Conservation (phyloP, 1,284 basidiomycete genomes). For the Leucocoprinus gongylophorus region DNA sequence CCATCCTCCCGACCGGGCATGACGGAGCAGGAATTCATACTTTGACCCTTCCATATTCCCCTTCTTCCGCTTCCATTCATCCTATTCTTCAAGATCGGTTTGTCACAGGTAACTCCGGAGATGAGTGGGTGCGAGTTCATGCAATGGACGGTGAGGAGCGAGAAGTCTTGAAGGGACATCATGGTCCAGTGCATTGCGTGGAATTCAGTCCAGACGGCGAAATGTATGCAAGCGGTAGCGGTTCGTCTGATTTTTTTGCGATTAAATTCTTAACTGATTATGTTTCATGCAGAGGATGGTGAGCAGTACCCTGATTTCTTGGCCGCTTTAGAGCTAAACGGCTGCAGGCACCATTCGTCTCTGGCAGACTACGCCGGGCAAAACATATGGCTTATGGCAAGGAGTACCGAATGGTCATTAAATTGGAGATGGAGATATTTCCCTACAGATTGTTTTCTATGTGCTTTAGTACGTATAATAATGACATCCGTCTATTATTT, state of each 20-base stretch:
- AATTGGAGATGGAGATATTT: conserved; percentile 13
- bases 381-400: conserved; percentile 91
- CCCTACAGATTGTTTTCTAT: background rate
- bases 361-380: conserved; percentile 94
- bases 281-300: conserved; percentile 57
- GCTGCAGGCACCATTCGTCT: conserved; percentile 79
- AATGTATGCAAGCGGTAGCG: conserved; percentile 93
- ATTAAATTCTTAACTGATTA: conserved; percentile 10
- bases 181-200: conserved; percentile 93
- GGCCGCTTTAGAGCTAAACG: background rate
- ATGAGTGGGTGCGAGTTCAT: conserved; percentile 97
- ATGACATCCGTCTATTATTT: conserved; percentile 5
- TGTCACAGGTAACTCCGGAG: conserved; percentile 83
- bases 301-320: conserved; percentile 21
- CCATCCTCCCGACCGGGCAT: conserved; percentile 50
- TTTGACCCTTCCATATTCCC: conserved; percentile 71
- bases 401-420: conserved; percentile 40
- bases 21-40: conserved; percentile 53
- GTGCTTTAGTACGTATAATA: conserved; percentile 10
- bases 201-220: conserved; percentile 98
- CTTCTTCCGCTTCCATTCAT: conserved; percentile 90
- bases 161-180: conserved; percentile 95
- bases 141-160: conserved; percentile 84
- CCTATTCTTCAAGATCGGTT: conserved; percentile 86
- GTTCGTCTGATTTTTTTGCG: conserved; percentile 41